Evolutionary conservation across 2,329 filamentous ascomycete species (phyloP).

Genomic region (Aspergillus novofumigatus): DNA sequence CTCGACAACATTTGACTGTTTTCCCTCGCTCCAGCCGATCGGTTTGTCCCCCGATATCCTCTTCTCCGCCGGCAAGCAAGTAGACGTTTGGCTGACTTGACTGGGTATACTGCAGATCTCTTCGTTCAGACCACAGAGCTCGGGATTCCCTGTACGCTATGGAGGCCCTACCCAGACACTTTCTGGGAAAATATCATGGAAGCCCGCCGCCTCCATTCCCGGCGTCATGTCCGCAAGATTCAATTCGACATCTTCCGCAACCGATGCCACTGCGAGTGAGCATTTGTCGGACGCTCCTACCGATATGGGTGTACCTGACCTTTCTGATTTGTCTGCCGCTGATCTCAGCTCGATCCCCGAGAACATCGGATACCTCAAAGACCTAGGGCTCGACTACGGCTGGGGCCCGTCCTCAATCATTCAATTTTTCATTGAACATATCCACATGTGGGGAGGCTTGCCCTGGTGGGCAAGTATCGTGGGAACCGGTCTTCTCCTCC

Average conservation of each 20-base stretch:
- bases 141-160: conserved; percentile 17
- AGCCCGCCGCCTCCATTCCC: conserved; percentile 16
- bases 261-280: conserved; percentile 9
- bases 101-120: conserved; percentile 28
- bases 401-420: conserved; percentile 71
- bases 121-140: conserved; percentile 27
- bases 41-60: conserved; percentile 24
- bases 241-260: conserved; percentile 34
- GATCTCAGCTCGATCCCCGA: conserved; percentile 61
- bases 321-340: conserved; percentile 23
- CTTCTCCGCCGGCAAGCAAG: background rate
- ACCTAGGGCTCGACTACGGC: conserved; percentile 82
- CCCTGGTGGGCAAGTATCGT: conserved; percentile 81
- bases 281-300: background rate
- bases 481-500: conserved; percentile 60
- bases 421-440: conserved; percentile 73
- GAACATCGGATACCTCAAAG: conserved; percentile 74
- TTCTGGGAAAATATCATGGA: conserved; percentile 20
- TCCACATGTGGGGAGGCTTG: conserved; percentile 70
- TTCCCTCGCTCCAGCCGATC: conserved; percentile 30
- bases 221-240: conserved; percentile 31
- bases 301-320: conserved; percentile 9
- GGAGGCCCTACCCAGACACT: conserved; percentile 19
- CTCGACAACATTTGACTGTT: conserved; percentile 25
- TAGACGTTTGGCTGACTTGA: conserved; percentile 12